Conservation (phyloP, 495 filamentous ascomycete species). For the Xylaria longipes region DNA sequence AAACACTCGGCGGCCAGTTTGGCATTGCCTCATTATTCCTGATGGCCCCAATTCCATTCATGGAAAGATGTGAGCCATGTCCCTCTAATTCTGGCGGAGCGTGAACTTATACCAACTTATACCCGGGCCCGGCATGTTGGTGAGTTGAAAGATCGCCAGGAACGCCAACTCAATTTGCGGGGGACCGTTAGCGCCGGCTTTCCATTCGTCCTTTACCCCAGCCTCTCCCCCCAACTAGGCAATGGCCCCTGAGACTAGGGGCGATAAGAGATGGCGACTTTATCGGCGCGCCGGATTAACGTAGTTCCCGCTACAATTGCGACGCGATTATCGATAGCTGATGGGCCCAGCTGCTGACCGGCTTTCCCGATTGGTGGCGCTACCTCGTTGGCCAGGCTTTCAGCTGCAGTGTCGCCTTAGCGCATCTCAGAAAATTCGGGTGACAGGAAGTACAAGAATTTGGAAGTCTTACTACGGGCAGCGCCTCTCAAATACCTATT, state of each 20-base stretch:
- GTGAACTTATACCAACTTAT: not conserved
- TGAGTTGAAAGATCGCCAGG: slow-evolving; percentile 14
- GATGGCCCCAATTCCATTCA: not conserved
- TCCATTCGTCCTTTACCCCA: slow-evolving; percentile 8
- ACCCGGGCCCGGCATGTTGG: not conserved
- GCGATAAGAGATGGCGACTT: slow-evolving; percentile 15
- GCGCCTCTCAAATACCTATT: slow-evolving; percentile 1
- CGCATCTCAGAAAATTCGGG: slow-evolving; percentile 21
- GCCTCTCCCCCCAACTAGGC: not conserved
- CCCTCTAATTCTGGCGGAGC: slow-evolving; percentile 1
- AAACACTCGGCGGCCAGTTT: not conserved
- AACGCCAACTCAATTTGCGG: slow-evolving; percentile 7
- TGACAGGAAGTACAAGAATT: slow-evolving; percentile 17
- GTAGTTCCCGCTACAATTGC: not conserved
- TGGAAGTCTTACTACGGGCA: slow-evolving; percentile 25
- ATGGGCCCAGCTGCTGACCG: slow-evolving; percentile 15
- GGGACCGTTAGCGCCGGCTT: slow-evolving; percentile 7
- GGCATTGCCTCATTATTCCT: not conserved
- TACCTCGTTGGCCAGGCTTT: not conserved
- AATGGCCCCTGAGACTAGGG: not conserved
- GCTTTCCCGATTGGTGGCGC: slow-evolving; percentile 18
- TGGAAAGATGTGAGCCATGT: not conserved
- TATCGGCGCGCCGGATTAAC: slow-evolving; percentile 15
- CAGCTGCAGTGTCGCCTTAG: slow-evolving; percentile 24
- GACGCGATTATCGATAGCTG: slow-evolving; percentile 12